Evolutionary conservation across 2,329 filamentous ascomycete genomes (phyloP).

Genomic region (Fusarium nematophilum): DNA sequence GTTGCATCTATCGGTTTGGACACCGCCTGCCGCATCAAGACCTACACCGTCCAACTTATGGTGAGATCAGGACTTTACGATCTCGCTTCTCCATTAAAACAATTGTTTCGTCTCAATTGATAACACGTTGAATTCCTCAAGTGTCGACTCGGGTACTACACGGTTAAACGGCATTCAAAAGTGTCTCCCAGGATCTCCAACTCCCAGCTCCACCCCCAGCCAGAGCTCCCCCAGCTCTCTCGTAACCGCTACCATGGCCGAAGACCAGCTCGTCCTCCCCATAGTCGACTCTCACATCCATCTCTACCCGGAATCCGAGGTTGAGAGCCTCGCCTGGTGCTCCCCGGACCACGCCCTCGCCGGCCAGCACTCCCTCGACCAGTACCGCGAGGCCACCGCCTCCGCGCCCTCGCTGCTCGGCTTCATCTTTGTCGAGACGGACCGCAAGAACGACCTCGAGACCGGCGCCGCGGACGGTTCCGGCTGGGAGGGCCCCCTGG

Average conservation of each 20-base stretch:
- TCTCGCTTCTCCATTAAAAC: no score
- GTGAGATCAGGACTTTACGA: no score
- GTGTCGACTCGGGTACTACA: no score
- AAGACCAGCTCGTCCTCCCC: constrained; percentile 58
- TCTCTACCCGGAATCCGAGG: constrained; percentile 78
- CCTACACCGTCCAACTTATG: constrained; percentile 25
- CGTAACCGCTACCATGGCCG: constrained; percentile 48
- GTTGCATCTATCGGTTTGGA: constrained; percentile 7
- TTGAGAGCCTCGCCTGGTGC: constrained; percentile 77
- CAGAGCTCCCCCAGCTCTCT: no score
- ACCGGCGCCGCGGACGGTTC: constrained; percentile 57
- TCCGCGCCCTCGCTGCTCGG: constrained; percentile 64
- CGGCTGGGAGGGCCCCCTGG: constrained; percentile 76
- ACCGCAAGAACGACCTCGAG: constrained; percentile 72
- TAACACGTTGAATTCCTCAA: no score
- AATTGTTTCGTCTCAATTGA: no score
- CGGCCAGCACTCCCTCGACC: constrained; percentile 70
- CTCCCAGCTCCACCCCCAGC: neutral
- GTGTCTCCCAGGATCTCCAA: neutral
- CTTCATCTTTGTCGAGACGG: constrained; percentile 86
- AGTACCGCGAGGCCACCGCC: constrained; percentile 66
- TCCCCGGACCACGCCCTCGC: constrained; percentile 68
- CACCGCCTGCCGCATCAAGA: constrained; percentile 14
- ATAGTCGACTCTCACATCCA: constrained; percentile 95
- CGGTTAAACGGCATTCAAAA: no score